Conservation (phyloP, 2,329 filamentous ascomycete genomes). For the Talaromyces piceae region DNA sequence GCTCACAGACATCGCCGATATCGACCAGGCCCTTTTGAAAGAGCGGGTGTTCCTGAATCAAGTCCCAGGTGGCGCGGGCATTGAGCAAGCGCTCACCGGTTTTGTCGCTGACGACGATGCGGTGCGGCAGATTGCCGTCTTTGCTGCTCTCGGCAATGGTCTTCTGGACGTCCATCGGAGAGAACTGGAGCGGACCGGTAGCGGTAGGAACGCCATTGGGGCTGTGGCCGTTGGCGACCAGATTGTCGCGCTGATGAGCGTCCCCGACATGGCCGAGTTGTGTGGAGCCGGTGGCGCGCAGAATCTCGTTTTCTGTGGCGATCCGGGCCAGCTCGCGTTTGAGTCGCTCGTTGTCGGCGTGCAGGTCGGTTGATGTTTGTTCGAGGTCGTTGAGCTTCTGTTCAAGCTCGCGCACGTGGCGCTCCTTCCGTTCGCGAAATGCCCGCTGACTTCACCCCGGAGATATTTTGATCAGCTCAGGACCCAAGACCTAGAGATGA, state of each 20-base stretch:
- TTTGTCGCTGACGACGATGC: slow-evolving; percentile 58
- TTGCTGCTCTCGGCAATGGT: slow-evolving; percentile 48
- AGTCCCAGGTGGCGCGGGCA: slow-evolving; percentile 78
- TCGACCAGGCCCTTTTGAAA: slow-evolving; percentile 74
- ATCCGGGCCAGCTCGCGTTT: slow-evolving; percentile 77
- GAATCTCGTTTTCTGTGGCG: slow-evolving; percentile 84
- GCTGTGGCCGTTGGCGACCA: not conserved
- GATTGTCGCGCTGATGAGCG: not conserved
- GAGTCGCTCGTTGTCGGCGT: slow-evolving; percentile 77
- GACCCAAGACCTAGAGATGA: too few species aligned
- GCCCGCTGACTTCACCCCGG: slow-evolving; percentile 66
- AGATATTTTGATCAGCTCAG: not conserved
- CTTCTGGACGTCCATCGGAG: slow-evolving; percentile 64
- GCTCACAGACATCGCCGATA: slow-evolving; percentile 70
- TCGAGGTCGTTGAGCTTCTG: slow-evolving; percentile 73
- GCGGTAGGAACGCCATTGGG: slow-evolving; percentile 28
- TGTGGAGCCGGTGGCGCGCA: slow-evolving; percentile 60
- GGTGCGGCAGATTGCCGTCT: slow-evolving; percentile 49
- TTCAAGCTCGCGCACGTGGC: slow-evolving; percentile 88
- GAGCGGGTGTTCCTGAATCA: slow-evolving; percentile 72
- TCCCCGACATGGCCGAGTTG: not conserved
- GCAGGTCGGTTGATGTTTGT: slow-evolving; percentile 61
- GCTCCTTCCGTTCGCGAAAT: slow-evolving; percentile 92
- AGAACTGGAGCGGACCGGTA: slow-evolving; percentile 63
- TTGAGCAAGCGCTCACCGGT: slow-evolving; percentile 63